A percentile compares a stretch with the other conserved stretches of the same genome.
These are phyloP conservation scores for Hemileccinum impolitum DNA, from an alignment of 768 basidiomycete species.

Conservation along the genomic window DNA sequence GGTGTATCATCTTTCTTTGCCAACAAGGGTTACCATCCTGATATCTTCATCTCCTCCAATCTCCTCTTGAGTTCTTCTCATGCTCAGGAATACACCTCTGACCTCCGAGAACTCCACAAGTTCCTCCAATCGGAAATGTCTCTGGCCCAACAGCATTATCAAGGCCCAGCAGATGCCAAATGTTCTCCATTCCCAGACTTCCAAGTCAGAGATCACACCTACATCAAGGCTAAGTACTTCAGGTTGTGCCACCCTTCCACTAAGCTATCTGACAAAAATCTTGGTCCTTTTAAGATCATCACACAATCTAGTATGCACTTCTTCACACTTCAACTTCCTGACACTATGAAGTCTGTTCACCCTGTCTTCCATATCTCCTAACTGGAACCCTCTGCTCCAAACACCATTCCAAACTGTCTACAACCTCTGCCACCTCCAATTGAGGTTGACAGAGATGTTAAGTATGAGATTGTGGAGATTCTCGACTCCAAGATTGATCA, in stretches of 20 bases:
- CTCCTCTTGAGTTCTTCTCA: not conserved
- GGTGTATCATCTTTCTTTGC: not conserved
- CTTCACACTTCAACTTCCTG: not conserved
- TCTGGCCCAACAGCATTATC: not conserved
- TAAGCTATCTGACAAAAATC: not conserved
- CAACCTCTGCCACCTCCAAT: not conserved
- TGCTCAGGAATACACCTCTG: not conserved
- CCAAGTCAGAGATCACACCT: too few species aligned
- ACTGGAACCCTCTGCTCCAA: not conserved
- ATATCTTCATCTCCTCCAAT: not conserved
- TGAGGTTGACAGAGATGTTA: not conserved
- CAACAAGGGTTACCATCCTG: not conserved
- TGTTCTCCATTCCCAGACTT: too few species aligned
- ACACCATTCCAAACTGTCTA: not conserved
- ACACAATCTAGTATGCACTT: not conserved
- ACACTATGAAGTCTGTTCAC: not conserved
- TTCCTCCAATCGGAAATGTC: not conserved
- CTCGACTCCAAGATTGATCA: not conserved
- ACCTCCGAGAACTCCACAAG: not conserved
- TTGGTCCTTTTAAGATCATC: not conserved
- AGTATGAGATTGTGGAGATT: not conserved
- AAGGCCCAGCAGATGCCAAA: not conserved
- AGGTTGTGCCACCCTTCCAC: not conserved
- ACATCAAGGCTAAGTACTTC: not conserved
- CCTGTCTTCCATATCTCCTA: not conserved